Percentiles rank a stretch among this genome's conserved stretches.
These are phyloP conservation scores for Austroboletus niveus DNA, from an alignment of 1,284 basidiomycete genomes.

Conservation along the genomic window DNA sequence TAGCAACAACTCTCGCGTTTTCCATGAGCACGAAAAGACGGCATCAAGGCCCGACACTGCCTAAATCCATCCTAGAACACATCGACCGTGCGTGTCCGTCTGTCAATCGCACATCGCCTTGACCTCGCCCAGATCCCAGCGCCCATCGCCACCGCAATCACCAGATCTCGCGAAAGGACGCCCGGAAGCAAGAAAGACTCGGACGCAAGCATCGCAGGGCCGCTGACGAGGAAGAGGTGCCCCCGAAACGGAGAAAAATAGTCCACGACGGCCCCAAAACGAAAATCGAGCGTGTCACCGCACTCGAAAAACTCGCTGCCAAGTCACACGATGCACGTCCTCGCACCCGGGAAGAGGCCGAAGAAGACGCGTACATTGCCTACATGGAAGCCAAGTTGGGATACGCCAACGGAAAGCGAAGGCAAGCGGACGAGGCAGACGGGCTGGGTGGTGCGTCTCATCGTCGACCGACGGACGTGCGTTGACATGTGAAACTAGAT, in stretches of 20 bases:
- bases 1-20: too few relatives aligned
- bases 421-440: constrained; percentile 52
- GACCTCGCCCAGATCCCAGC: too few relatives aligned
- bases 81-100: constrained; percentile 12
- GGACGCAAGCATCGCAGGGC: constrained; percentile 61
- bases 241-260: constrained; percentile 43
- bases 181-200: constrained; percentile 58
- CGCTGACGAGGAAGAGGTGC: too few relatives aligned
- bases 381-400: constrained; percentile 75
- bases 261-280: constrained; percentile 10
- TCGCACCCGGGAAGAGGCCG: constrained; percentile 45
- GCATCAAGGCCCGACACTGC: constrained; percentile 21
- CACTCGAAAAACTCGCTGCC: constrained; percentile 37
- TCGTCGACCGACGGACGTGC: too few relatives aligned
- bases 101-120: too few relatives aligned
- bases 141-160: background rate
- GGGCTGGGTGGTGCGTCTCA: constrained; percentile 54
- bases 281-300: constrained; percentile 10
- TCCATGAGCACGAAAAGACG: constrained; percentile 16
- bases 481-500: constrained; percentile 34
- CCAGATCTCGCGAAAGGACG: constrained; percentile 55
- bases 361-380: constrained; percentile 77
- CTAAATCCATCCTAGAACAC: constrained; percentile 27
- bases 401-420: constrained; percentile 40
- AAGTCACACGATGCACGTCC: constrained; percentile 11